Conservation (phyloP, 768 basidiomycete species). For the Mycena kentingensis region DNA sequence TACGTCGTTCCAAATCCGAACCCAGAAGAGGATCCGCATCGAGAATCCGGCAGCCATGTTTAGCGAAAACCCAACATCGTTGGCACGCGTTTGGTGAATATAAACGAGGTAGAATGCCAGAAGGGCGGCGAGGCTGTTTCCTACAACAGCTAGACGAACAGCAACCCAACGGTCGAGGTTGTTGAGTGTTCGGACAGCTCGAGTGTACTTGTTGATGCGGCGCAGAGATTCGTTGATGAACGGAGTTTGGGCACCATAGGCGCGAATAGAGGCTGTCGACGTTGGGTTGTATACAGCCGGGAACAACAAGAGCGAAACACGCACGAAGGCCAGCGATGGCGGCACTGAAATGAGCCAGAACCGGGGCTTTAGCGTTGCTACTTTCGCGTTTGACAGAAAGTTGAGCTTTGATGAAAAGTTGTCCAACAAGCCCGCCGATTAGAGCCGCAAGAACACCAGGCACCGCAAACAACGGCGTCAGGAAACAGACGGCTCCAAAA, state of each 20-base stretch:
- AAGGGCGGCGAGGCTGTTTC: slow-evolving; percentile 43
- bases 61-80: slow-evolving; percentile 41
- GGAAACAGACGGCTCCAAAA: slow-evolving; percentile 32
- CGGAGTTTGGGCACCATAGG: slow-evolving; percentile 47
- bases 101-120: slow-evolving; percentile 34
- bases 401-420: slow-evolving; percentile 31
- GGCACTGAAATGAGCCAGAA: slow-evolving; percentile 43
- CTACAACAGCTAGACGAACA: slow-evolving; percentile 48
- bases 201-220: slow-evolving; percentile 45
- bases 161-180: slow-evolving; percentile 33
- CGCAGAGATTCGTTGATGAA: slow-evolving; percentile 39
- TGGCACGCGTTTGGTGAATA: slow-evolving; percentile 31
- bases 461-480: slow-evolving; percentile 33
- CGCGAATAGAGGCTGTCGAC: slow-evolving; percentile 42
- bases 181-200: slow-evolving; percentile 37
- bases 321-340: slow-evolving; percentile 46
- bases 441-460: slow-evolving; percentile 33
- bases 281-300: background rate
- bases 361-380: slow-evolving; percentile 28
- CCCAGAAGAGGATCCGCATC: slow-evolving; percentile 42
- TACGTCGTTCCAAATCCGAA: slow-evolving; percentile 30
- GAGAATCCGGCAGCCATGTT: slow-evolving; percentile 51
- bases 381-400: slow-evolving; percentile 32
- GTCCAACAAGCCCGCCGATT: slow-evolving; percentile 35
- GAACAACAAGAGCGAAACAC: background rate